Base-by-base conservation (phyloP, 495 filamentous ascomycete species). In the Penicillium subrubescens region DNA sequence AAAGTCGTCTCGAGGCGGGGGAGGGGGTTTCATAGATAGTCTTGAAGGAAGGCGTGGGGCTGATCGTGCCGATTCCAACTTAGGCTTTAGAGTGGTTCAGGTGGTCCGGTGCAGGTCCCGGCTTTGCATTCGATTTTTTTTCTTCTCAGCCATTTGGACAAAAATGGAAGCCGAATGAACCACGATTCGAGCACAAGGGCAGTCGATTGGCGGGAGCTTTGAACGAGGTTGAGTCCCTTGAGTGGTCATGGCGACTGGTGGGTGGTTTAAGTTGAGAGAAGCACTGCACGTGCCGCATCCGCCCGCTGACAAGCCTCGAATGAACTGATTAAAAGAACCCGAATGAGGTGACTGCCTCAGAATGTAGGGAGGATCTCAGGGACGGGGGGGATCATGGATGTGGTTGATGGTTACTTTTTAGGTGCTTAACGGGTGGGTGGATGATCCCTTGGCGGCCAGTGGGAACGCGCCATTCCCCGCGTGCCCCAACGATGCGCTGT, bases 391-490 rank as follows among this genome's bases (percentile, higher is more conserved):
- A 27, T 27, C 25, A 27, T 27, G 25, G 25, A 27, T 4, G 25
- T 33, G 31, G 31, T 33, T 33, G 31, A 33, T 33, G 31, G 31
- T 33, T 33, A 8, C 31, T 33, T 33, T 33, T 33, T 33, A 34
- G 27, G 31, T 31, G 46, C 34, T 46, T 50, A 59, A 25, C 23
- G 15, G 59, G 52, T 34, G 15, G 59, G 52, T 34, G 52, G 52
- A 55, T 15, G 17, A 33, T 25, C 43, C 53, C 64, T 64, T 61
- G 52, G 61, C 67, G 58, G 61, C 67, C 67, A 69, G 64, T 66
- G 43, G 67, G 17, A 67, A 52, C 14, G 60, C 60, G 29, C 27
- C 8, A 33, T 29, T 53, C 63, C 56, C 15, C 52, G 63, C 64
- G 67, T 69, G 67, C 56, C 34, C 57, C 35, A 56, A 59, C 27